A percentile compares a stretch with the other conserved stretches of the same genome.
phyloP scores from a whole-genome alignment of 768 basidiomycete genomes.

The Asterophora lycoperdoides region DNA sequence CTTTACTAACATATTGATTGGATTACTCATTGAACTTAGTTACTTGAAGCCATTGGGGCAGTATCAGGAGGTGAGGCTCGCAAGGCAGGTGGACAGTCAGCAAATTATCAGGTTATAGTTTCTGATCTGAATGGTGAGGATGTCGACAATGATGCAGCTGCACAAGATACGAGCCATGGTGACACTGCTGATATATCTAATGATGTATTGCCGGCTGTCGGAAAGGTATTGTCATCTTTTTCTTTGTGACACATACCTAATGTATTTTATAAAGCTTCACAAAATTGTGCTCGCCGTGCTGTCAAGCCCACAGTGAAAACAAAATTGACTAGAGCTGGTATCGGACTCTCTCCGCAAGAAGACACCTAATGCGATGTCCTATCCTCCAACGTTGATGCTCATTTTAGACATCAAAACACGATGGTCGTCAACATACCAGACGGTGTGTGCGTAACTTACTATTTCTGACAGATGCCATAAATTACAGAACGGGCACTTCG shows the following conservation, averaged over 20 bases:
- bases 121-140: slow-evolving; percentile 5
- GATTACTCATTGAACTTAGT: slow-evolving; percentile 13
- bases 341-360: background rate
- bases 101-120: slow-evolving; percentile 20
- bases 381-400: slow-evolving; percentile 17
- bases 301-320: slow-evolving; percentile 20
- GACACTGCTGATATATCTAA: background rate
- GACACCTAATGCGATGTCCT: background rate
- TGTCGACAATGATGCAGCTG: background rate
- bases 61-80: slow-evolving; percentile 14
- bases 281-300: slow-evolving; percentile 22
- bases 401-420: slow-evolving; percentile 26
- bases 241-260: too few relatives aligned
- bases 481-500: slow-evolving; percentile 16
- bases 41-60: slow-evolving; percentile 29
- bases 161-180: background rate
- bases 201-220: background rate
- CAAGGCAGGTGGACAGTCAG: slow-evolving; percentile 14
- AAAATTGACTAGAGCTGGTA: slow-evolving; percentile 16
- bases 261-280: slow-evolving; percentile 18
- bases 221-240: background rate
- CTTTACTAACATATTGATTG: background rate
- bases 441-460: slow-evolving; percentile 19
- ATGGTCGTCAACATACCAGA: slow-evolving; percentile 29
- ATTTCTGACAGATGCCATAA: background rate